Conservation (phyloP, 108 stramenopile genomes). For the Cyclostephanos tholiformis region DNA sequence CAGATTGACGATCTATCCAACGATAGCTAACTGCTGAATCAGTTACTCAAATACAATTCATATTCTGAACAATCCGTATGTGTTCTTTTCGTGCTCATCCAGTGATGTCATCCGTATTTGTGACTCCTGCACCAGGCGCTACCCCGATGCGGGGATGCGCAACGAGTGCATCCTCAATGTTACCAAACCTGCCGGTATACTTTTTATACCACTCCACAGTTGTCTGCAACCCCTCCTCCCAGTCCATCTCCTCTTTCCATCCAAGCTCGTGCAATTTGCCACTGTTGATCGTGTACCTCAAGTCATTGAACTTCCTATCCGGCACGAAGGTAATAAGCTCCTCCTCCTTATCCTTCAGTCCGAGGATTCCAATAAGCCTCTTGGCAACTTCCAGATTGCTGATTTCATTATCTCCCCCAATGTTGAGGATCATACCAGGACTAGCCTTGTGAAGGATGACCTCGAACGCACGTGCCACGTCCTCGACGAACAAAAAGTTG, state of each 20-base stretch:
- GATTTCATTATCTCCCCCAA: constrained; percentile 95
- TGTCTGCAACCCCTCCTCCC: constrained; percentile 92
- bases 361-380: constrained; percentile 82
- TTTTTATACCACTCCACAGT: constrained; percentile 98
- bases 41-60: too few species aligned
- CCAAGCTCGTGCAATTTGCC: constrained; percentile 88
- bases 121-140: constrained; percentile 42
- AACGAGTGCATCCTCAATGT: constrained; percentile 95
- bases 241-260: constrained; percentile 92
- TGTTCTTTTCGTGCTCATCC: too few species aligned
- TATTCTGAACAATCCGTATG: neutral
- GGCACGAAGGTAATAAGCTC: constrained; percentile 87
- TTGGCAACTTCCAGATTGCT: constrained; percentile 88
- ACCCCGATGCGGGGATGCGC: constrained; percentile 93
- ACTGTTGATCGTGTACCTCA: constrained; percentile 97
- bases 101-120: constrained; percentile 19
- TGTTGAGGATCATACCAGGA: constrained; percentile 96
- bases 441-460: constrained; percentile 91
- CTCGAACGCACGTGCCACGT: constrained; percentile 98
- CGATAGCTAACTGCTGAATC: neutral
- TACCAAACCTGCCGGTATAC: constrained; percentile 89
- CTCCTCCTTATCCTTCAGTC: constrained; percentile 64
- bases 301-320: constrained; percentile 98
- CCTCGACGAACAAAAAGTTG: constrained; percentile 96
- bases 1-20: neutral